Percentiles rank a stretch among this genome's conserved stretches.
Conservation (phyloP, 495 filamentous ascomycete species). For the Penicillium ochrochloron region DNA sequence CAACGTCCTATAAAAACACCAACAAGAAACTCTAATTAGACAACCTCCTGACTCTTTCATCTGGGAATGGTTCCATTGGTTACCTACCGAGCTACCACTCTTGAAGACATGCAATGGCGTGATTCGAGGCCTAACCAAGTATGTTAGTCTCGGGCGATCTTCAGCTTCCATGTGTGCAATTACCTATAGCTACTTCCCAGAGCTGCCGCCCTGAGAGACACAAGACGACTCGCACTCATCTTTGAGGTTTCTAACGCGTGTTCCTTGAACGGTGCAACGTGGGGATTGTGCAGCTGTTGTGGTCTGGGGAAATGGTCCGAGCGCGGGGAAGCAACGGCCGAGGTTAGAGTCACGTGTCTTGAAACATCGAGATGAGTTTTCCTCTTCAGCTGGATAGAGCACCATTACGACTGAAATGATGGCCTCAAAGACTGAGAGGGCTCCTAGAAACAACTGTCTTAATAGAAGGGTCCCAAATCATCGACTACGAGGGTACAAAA, state of each 20-base stretch:
- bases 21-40: neutral
- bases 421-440: neutral
- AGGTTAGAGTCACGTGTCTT: conserved; percentile 16
- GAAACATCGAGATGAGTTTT: neutral
- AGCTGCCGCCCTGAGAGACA: neutral
- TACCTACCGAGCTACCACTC: conserved; percentile 16
- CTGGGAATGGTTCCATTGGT: neutral
- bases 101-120: conserved; percentile 11
- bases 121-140: conserved; percentile 8
- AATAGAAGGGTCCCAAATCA: neutral
- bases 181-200: conserved; percentile 10
- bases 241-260: neutral
- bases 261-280: conserved; percentile 3
- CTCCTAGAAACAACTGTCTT: neutral
- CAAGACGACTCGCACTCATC: conserved; percentile 10
- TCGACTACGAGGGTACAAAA: neutral
- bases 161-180: neutral
- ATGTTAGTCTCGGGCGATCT: conserved; percentile 10
- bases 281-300: conserved; percentile 1
- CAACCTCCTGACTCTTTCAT: neutral
- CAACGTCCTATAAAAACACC: neutral
- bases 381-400: neutral
- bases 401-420: neutral
- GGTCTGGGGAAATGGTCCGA: conserved; percentile 23
- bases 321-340: conserved; percentile 16